A percentile compares a stretch with the other conserved stretches of the same genome.
phyloP scores from a whole-genome alignment of 192 early-diverging fungal species.

The Umbelopsis isabellina region DNA sequence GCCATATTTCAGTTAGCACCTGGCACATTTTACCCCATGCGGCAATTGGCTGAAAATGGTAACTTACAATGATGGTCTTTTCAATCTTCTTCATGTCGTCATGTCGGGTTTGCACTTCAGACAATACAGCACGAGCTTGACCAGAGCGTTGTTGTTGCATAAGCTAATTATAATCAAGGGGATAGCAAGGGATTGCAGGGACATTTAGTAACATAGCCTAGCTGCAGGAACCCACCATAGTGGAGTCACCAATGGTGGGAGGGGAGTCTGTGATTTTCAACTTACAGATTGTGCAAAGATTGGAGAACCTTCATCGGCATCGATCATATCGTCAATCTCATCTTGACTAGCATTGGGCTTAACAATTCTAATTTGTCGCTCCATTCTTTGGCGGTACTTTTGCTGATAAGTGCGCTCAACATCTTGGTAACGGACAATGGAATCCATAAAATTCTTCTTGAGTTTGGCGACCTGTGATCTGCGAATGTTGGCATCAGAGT shows the following conservation, averaged over 20 bases:
- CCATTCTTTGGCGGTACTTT: constrained; percentile 80
- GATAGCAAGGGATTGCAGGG: background rate
- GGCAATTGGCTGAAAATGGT: too few relatives aligned
- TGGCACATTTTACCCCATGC: background rate
- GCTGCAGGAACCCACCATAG: background rate
- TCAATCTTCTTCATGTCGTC: constrained; percentile 84
- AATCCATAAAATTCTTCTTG: constrained; percentile 60
- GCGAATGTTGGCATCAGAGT: constrained; percentile 24
- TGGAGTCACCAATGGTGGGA: too few relatives aligned
- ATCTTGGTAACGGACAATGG: constrained; percentile 72
- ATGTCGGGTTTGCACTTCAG: constrained; percentile 81
- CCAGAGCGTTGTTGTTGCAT: constrained; percentile 69
- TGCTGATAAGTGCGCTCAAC: constrained; percentile 75
- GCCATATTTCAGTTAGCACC: background rate
- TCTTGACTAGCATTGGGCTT: constrained; percentile 73
- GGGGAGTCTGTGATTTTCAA: background rate
- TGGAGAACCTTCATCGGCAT: constrained; percentile 65
- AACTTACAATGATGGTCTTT: constrained; percentile 74
- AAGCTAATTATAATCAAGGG: constrained; percentile 48
- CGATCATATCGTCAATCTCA: constrained; percentile 70
- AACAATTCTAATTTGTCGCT: constrained; percentile 80
- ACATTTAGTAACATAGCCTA: background rate
- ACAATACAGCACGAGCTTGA: constrained; percentile 72
- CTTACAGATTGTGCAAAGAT: constrained; percentile 81
- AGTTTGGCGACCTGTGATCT: constrained; percentile 28